Base-by-base conservation (phyloP, 108 stramenopile species). In the Cyclotella sp. region DNA sequence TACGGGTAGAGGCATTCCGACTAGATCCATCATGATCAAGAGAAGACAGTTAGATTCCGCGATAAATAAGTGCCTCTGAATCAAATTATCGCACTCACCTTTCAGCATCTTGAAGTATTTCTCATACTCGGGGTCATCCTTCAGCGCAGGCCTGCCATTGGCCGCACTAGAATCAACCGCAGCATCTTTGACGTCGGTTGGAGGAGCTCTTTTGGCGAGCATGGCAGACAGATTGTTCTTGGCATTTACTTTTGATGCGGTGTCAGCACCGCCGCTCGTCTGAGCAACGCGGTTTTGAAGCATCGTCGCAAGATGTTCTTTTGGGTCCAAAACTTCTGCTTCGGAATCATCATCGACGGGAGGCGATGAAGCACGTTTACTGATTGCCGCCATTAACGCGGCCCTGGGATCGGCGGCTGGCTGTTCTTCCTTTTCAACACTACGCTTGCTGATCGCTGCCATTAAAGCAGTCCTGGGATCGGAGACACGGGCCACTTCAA, bases 101-200 rank as follows among this genome's bases (percentile, higher is more conserved):
- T 91, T 93, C 28, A 94, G 66, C 94, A 97, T 95, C 57, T 88
- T 87, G 67, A 93, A 90, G 53, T 91, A 93, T 40, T 84, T 78
- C 49, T 78, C 88, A 70, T 88, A 93, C 71, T 84, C 84, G 27
- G 93, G 93, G 75, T 94, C 93, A 57, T 94, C 79, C 65, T 94
- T 94, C 21, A 94, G 47, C 42, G 90, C 86, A 30, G 86, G 87
- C 13, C 79, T 34, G 3, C 82, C 81, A 27, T 42, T 67, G 58
- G n/a, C 49, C 22, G 8, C 65, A 61, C 58, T 28, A 66, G 47
- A 11, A 15, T 10, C 29, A 42, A 66, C 19, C 54, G 28, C n/a
- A 11, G n/a, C 39, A 45, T 64, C 59, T 6, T 49, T 72, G n/a
- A 49, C 46, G 6, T 15, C 44, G 27, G 21, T 7, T 15, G 54